phyloP scores from a whole-genome alignment of 163 green algal species.

The Volvox carteri region DNA sequence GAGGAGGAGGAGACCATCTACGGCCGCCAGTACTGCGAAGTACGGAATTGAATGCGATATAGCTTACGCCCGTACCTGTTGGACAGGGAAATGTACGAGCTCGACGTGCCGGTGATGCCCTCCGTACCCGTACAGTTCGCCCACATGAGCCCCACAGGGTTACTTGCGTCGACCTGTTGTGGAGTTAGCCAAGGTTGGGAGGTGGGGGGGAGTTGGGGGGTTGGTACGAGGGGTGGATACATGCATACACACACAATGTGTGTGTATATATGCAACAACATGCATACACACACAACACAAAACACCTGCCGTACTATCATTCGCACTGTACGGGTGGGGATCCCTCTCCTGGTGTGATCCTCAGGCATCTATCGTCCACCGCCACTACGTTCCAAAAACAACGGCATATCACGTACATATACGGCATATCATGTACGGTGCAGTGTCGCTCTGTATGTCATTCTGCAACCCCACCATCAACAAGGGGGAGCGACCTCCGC shows the following conservation, averaged over 20 bases:
- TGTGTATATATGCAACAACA: background rate
- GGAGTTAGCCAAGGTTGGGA: too few relatives aligned
- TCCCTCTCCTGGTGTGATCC: too few relatives aligned
- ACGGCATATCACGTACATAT: background rate
- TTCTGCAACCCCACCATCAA: too few relatives aligned
- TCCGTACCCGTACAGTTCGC: slow-evolving; percentile 12
- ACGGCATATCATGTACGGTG: background rate
- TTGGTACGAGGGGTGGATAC: background rate
- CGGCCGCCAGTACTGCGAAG: too few relatives aligned
- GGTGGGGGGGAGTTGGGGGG: too few relatives aligned
- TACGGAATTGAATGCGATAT: too few relatives aligned
- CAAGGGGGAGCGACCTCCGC: too few relatives aligned
- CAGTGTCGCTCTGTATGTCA: background rate
- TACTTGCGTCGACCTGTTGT: background rate
- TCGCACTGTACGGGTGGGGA: too few relatives aligned
- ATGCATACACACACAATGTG: background rate
- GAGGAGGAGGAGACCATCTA: background rate
- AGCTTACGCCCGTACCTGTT: background rate
- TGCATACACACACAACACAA: background rate
- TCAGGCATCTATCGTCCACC: too few relatives aligned
- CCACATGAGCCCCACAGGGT: slow-evolving; percentile 35
- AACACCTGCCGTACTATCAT: background rate
- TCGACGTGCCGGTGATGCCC: background rate
- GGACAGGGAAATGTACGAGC: background rate
- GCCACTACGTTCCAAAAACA: too few relatives aligned